Percentiles rank a stretch among this genome's conserved stretches.
phyloP scores from a whole-genome alignment of 1,284 basidiomycete species.

The Earliella scabrosa region DNA sequence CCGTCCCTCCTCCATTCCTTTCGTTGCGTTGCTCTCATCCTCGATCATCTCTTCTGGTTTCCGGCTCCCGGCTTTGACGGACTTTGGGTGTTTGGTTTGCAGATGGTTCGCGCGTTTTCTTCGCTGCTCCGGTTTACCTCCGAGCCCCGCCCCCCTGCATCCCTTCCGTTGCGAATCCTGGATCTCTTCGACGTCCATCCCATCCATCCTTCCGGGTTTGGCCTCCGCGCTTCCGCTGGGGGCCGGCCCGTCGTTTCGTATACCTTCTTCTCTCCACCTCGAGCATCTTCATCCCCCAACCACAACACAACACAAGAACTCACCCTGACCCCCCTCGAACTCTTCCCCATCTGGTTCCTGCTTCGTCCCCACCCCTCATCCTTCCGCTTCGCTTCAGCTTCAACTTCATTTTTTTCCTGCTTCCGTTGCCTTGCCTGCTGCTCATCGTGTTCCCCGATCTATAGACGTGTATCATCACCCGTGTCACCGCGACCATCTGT shows the following conservation, averaged over 20 bases:
- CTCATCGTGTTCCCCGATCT: neutral
- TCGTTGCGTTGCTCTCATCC: neutral
- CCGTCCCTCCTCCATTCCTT: neutral
- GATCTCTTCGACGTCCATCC: too few species aligned
- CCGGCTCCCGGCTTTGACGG: too few species aligned
- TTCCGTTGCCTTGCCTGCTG: neutral
- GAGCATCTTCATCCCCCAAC: too few species aligned
- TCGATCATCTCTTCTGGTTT: neutral
- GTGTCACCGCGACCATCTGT: too few species aligned
- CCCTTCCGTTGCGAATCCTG: too few species aligned
- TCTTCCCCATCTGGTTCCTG: neutral
- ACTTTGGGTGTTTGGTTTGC: constrained; percentile 16
- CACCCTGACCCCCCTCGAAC: too few species aligned
- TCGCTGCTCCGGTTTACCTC: neutral
- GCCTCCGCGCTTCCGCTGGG: neutral
- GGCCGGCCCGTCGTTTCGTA: neutral
- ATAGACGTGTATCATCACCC: constrained; percentile 28
- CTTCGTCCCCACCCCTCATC: neutral
- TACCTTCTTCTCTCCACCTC: neutral
- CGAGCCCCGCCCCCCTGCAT: too few species aligned
- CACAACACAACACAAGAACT: too few species aligned
- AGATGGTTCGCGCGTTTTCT: neutral
- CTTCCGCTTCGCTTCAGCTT: neutral
- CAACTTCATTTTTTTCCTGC: too few species aligned
- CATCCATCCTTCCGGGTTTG: too few species aligned